phyloP scores from a whole-genome alignment of 2,329 filamentous ascomycete species.

The Boeremia exigua region DNA sequence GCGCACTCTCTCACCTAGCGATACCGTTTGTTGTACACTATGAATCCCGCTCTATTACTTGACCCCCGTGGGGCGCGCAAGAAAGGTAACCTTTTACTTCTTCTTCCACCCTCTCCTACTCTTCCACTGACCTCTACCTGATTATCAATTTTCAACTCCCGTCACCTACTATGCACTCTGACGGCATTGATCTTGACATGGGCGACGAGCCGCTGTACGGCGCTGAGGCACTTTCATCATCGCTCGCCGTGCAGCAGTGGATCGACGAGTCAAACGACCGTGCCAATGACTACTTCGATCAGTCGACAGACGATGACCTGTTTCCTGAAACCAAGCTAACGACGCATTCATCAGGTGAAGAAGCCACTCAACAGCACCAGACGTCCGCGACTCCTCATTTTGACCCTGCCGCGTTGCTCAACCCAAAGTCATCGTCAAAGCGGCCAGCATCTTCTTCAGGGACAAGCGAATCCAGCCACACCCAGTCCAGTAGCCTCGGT shows the following conservation, averaged over 20 bases:
- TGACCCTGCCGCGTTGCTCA: conserved; percentile 39
- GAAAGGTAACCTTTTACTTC: conserved; percentile 29
- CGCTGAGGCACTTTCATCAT: not conserved
- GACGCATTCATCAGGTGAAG: conserved; percentile 26
- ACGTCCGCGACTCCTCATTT: conserved; percentile 21
- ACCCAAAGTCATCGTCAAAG: conserved; percentile 41
- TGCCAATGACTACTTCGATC: not conserved
- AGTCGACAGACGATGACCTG: not conserved
- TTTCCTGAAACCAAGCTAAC: conserved; percentile 24
- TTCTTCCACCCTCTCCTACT: not conserved
- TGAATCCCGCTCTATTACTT: conserved; percentile 38
- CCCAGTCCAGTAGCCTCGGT: conserved; percentile 43
- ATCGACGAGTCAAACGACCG: conserved; percentile 5
- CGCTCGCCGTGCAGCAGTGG: conserved; percentile 10
- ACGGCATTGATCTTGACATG: conserved; percentile 5
- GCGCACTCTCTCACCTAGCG: conserved; percentile 19
- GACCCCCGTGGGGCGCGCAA: conserved; percentile 30
- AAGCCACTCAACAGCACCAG: conserved; percentile 16
- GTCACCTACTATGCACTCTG: conserved; percentile 1
- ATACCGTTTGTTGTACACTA: conserved; percentile 18
- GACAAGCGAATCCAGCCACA: conserved; percentile 31
- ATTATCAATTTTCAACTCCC: not conserved
- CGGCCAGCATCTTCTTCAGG: conserved; percentile 36
- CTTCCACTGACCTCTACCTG: not conserved
- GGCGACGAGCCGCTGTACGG: conserved; percentile 1